These are phyloP conservation scores for Trifolium pratense DNA, from an alignment of 306 rosid genomes.

Conservation along the genomic window DNA sequence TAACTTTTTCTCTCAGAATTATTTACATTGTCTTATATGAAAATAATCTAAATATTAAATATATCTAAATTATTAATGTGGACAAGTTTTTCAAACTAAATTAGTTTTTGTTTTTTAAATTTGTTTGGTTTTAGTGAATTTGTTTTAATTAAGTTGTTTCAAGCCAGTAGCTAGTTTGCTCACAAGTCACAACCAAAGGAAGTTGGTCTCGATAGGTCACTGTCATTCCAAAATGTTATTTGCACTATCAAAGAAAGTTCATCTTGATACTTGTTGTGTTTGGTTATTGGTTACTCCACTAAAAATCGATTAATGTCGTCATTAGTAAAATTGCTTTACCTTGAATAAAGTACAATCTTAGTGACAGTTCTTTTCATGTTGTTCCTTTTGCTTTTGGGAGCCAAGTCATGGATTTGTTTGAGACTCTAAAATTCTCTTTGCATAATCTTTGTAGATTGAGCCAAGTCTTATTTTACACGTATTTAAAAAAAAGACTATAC, in stretches of 20 bases:
- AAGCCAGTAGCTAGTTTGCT: too few species aligned
- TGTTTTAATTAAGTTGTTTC: background rate
- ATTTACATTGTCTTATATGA: too few species aligned
- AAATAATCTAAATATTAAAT: too few species aligned
- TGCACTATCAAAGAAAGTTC: background rate
- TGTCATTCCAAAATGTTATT: background rate
- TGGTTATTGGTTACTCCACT: background rate
- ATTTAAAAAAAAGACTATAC: too few species aligned
- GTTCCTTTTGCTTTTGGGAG: background rate
- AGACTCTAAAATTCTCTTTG: background rate
- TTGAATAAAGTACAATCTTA: background rate
- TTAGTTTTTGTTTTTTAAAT: background rate
- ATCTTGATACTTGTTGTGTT: background rate
- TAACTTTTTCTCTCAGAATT: too few species aligned
- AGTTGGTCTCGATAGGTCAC: background rate
- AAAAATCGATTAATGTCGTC: background rate
- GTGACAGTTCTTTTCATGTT: background rate
- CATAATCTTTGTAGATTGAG: background rate
- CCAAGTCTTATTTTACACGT: too few species aligned
- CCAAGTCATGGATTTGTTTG: background rate
- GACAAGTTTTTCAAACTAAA: background rate
- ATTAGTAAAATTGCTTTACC: background rate
- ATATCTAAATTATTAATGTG: background rate
- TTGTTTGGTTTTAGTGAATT: background rate
- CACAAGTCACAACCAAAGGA: background rate